A percentile compares a stretch with the other conserved stretches of the same genome.
Evolutionary conservation across 2,329 filamentous ascomycete species (phyloP).

Genomic region (Beauveria rudraprayagi): DNA sequence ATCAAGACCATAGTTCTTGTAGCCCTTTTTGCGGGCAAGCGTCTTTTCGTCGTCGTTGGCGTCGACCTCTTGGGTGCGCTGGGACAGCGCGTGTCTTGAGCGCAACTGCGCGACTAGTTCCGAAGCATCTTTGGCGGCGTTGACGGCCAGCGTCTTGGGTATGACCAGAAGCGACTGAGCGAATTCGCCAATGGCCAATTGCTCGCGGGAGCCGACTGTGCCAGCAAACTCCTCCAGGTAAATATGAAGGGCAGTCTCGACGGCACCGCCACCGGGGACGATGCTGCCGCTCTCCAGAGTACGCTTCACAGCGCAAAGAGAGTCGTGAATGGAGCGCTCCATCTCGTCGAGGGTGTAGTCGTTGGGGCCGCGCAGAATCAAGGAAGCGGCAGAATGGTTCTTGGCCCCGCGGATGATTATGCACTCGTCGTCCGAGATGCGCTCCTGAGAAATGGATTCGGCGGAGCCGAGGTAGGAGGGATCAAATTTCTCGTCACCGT

Average conservation of each 20-base stretch:
- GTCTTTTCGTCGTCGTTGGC: constrained; percentile 80
- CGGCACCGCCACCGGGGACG: constrained; percentile 90
- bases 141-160: constrained; percentile 92
- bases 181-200: constrained; percentile 96
- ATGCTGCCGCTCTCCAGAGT: constrained; percentile 95
- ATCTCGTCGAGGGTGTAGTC: constrained; percentile 97
- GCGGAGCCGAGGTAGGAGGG: constrained; percentile 80
- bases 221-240: constrained; percentile 98
- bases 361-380: constrained; percentile 91
- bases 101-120: constrained; percentile 94
- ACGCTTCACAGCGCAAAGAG: constrained; percentile 91
- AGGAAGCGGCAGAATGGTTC: constrained; percentile 84
- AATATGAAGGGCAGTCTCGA: constrained; percentile 98
- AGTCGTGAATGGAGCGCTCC: constrained; percentile 97
- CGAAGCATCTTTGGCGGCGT: constrained; percentile 92
- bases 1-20: constrained; percentile 97
- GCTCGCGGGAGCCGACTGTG: constrained; percentile 92
- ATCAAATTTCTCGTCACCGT: constrained; percentile 96
- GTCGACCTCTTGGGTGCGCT: constrained; percentile 82
- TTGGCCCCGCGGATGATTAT: constrained; percentile 96
- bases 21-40: constrained; percentile 87
- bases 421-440: constrained; percentile 97
- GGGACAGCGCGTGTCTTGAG: constrained; percentile 86
- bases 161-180: constrained; percentile 90
- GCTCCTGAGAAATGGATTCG: constrained; percentile 95